Evolutionary conservation across 805 yeast genomes (phyloP).

Genomic region (Candida nemodendra): DNA sequence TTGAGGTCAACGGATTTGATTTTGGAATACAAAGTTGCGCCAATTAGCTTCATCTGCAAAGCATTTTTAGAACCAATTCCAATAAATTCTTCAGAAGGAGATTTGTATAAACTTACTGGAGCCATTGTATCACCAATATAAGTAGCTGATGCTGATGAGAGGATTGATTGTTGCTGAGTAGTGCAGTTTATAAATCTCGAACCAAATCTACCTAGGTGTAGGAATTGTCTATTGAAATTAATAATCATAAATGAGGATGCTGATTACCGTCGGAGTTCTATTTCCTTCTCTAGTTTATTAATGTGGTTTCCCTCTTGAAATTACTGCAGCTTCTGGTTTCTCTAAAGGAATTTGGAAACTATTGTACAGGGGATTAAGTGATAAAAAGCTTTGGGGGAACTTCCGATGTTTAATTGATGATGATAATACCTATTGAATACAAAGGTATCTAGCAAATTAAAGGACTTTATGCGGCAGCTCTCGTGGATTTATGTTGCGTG

Average conservation of each 20-base stretch:
- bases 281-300: no score
- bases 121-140: slow-evolving; percentile 11
- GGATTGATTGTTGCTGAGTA: slow-evolving; percentile 11
- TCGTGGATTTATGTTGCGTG: slow-evolving; percentile 31
- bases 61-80: not conserved
- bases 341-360: not conserved
- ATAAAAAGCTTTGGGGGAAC: slow-evolving; percentile 4
- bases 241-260: slow-evolving; percentile 1
- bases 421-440: slow-evolving; percentile 9
- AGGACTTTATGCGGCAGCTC: slow-evolving; percentile 52
- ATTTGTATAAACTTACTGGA: slow-evolving; percentile 13
- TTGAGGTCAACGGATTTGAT: slow-evolving; percentile 10
- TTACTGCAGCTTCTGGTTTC: no score
- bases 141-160: slow-evolving; percentile 1
- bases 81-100: slow-evolving; percentile 9
- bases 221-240: not conserved
- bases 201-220: slow-evolving; percentile 1
- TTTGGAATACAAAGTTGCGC: slow-evolving; percentile 11
- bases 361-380: slow-evolving; percentile 6
- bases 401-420: no score
- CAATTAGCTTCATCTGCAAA: slow-evolving; percentile 12
- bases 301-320: no score
- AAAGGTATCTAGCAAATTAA: slow-evolving; percentile 15
- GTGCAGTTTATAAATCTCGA: slow-evolving; percentile 13
- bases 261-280: slow-evolving; percentile 10